These are phyloP conservation scores for Colletotrichum sidae DNA, from an alignment of 2,329 filamentous ascomycete species.

Conservation along the genomic window DNA sequence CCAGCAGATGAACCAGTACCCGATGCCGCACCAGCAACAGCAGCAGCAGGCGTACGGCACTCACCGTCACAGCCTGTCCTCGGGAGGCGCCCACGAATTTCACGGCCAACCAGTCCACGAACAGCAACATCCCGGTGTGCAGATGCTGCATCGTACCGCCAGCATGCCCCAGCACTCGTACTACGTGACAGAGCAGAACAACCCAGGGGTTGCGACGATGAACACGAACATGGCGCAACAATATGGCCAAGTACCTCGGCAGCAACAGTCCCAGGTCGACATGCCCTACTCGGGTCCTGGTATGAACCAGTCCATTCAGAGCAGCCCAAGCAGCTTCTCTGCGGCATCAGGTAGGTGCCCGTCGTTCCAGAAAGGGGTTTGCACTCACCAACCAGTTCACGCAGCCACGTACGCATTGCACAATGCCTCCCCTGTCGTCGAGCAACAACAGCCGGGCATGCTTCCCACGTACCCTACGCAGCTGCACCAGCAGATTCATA, in stretches of 20 bases:
- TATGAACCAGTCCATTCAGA: constrained; percentile 64
- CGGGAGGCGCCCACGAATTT: constrained; percentile 57
- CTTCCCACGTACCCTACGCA: constrained; percentile 52
- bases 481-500: constrained; percentile 48
- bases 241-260: constrained; percentile 62
- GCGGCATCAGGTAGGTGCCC: constrained; percentile 66
- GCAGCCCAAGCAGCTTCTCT: constrained; percentile 70
- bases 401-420: constrained; percentile 62
- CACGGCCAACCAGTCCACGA: constrained; percentile 56
- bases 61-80: constrained; percentile 60
- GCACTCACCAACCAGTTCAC: constrained; percentile 65
- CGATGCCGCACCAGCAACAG: constrained; percentile 52
- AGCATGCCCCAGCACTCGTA: constrained; percentile 60
- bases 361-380: constrained; percentile 65
- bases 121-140: constrained; percentile 55
- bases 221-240: constrained; percentile 64
- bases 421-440: constrained; percentile 59
- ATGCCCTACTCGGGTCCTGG: constrained; percentile 63
- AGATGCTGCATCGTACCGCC: constrained; percentile 61
- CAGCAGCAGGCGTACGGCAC: constrained; percentile 49
- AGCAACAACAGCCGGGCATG: constrained; percentile 54
- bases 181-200: constrained; percentile 72
- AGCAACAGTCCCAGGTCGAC: constrained; percentile 53
- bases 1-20: constrained; percentile 60
- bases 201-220: constrained; percentile 72